Evolutionary conservation across 2,329 filamentous ascomycete genomes (phyloP).

Genomic region (Phyllosticta paracitricarpa): DNA sequence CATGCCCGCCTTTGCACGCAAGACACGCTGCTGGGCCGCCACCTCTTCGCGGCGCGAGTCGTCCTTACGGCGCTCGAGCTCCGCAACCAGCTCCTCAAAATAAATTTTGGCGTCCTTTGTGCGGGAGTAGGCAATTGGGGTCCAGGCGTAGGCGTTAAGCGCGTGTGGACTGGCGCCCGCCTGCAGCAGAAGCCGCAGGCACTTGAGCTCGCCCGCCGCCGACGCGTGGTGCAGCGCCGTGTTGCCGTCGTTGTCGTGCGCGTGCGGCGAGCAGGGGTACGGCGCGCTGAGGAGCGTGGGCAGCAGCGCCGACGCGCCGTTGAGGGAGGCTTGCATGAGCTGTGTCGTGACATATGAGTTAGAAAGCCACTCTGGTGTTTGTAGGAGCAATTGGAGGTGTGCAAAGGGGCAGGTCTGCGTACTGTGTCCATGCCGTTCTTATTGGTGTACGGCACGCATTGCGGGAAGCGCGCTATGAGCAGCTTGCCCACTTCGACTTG

Average conservation of each 20-base stretch:
- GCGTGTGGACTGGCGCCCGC: constrained; percentile 67
- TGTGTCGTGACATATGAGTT: constrained; percentile 10
- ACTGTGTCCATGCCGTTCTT: constrained; percentile 61
- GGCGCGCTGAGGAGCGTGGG: constrained; percentile 25
- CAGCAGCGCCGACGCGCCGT: constrained; percentile 36
- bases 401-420: constrained; percentile 14
- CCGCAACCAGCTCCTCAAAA: constrained; percentile 64
- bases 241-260: constrained; percentile 61
- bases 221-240: constrained; percentile 81
- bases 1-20: constrained; percentile 13
- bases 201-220: constrained; percentile 68
- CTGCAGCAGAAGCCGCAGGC: constrained; percentile 64
- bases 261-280: constrained; percentile 23
- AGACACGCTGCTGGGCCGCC: constrained; percentile 2
- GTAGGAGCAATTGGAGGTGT: background rate
- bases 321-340: constrained; percentile 31
- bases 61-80: constrained; percentile 42
- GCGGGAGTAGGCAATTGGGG: constrained; percentile 70
- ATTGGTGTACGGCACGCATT: constrained; percentile 56
- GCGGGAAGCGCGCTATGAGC: constrained; percentile 54
- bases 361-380: too few relatives aligned
- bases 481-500: constrained; percentile 66
- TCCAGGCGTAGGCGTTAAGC: constrained; percentile 71
- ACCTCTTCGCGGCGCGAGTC: background rate
- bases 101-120: constrained; percentile 79